Conservation (phyloP, 1,139 yeast genomes). For the Yamadazyma blattariae region DNA sequence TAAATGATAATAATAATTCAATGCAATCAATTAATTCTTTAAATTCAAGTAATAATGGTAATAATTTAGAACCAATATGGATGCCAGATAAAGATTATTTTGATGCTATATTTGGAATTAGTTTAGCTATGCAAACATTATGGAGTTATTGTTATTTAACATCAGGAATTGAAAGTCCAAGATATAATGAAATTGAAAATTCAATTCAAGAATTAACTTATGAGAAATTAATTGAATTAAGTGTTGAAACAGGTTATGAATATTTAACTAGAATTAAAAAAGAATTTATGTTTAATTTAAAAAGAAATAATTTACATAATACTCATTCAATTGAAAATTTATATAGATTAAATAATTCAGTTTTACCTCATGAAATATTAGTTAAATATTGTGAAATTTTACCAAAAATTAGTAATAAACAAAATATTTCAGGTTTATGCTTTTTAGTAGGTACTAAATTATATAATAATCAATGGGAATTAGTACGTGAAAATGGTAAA, state of each 20-base stretch:
- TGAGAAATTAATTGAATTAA: slow-evolving; percentile 20
- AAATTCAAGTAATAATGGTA: slow-evolving; percentile 9
- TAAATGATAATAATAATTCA: too few relatives aligned
- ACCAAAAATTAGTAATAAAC: slow-evolving; percentile 38
- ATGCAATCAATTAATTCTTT: too few relatives aligned
- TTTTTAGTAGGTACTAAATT: slow-evolving; percentile 45
- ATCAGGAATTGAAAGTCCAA: slow-evolving; percentile 37
- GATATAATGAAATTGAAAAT: slow-evolving; percentile 22
- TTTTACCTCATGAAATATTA: slow-evolving; percentile 31
- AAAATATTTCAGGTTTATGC: slow-evolving; percentile 55
- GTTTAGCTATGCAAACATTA: slow-evolving; percentile 44
- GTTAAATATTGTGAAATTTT: slow-evolving; percentile 42
- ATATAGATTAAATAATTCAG: slow-evolving; percentile 7
- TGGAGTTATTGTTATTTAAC: slow-evolving; percentile 48
- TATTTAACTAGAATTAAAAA: slow-evolving; percentile 37
- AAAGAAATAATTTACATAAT: slow-evolving; percentile 19
- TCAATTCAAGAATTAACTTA: slow-evolving; percentile 13
- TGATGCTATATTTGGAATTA: slow-evolving; percentile 43
- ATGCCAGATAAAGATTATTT: slow-evolving; percentile 32
- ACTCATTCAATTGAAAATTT: slow-evolving; percentile 12
- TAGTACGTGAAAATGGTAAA: slow-evolving; percentile 57
- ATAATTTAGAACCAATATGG: slow-evolving; percentile 10
- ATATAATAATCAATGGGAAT: slow-evolving; percentile 55
- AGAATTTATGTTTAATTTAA: slow-evolving; percentile 24
- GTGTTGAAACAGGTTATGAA: slow-evolving; percentile 30